Conservation (phyloP, 768 basidiomycete genomes). For the Psilocybe cubensis region DNA sequence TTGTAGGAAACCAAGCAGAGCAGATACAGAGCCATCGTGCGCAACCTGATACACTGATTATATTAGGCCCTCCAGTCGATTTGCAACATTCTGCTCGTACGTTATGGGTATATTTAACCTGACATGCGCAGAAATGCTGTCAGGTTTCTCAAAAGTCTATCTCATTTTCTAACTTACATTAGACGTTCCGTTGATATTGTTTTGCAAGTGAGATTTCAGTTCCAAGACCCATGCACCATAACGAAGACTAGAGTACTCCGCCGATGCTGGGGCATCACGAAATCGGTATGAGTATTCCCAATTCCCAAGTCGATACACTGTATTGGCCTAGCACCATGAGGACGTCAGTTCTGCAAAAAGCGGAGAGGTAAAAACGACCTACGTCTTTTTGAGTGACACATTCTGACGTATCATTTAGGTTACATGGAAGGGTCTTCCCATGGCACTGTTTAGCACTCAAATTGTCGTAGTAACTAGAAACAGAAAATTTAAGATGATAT, state of each 20-base stretch:
- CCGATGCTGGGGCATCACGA: conserved; percentile 47
- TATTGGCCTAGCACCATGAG: conserved; percentile 49
- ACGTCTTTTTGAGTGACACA: conserved; percentile 49
- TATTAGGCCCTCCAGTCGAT: background rate
- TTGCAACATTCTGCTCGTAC: conserved; percentile 20
- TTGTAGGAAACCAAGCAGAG: conserved; percentile 53
- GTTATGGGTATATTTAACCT: conserved; percentile 49
- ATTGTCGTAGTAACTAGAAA: conserved; percentile 52
- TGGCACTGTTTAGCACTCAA: conserved; percentile 55
- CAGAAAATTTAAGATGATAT: background rate
- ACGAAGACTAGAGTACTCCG: conserved; percentile 44
- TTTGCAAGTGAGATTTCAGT: conserved; percentile 42
- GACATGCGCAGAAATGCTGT: too few relatives aligned
- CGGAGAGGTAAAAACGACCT: background rate
- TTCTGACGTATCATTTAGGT: conserved; percentile 42
- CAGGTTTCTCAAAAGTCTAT: too few relatives aligned
- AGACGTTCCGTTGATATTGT: conserved; percentile 37
- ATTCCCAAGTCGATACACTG: conserved; percentile 58
- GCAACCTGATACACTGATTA: conserved; percentile 34
- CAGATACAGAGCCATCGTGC: conserved; percentile 54
- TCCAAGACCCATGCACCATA: conserved; percentile 54
- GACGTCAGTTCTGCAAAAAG: too few relatives aligned
- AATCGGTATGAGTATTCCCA: conserved; percentile 64
- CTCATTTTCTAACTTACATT: too few relatives aligned
- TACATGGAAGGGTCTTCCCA: conserved; percentile 47